Evolutionary conservation across 2,329 filamentous ascomycete species (phyloP).

Genomic region (Magnaporthiopsis rhizophila): DNA sequence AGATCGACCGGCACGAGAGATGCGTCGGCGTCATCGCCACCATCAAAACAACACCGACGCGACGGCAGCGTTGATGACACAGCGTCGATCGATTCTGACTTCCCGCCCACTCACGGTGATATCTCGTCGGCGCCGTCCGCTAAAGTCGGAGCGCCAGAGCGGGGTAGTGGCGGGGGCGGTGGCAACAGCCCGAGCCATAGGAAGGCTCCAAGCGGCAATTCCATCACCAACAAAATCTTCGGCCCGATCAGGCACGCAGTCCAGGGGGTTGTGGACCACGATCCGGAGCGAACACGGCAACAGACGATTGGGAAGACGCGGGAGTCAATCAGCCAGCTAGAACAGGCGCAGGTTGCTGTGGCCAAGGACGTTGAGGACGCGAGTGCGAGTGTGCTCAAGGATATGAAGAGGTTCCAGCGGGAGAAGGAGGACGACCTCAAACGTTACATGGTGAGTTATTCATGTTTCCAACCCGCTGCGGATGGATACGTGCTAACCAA

Average conservation of each 20-base stretch:
- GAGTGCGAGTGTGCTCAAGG: constrained; percentile 77
- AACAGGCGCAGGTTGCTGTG: constrained; percentile 82
- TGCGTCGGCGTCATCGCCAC: constrained; percentile 22
- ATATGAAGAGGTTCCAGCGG: constrained; percentile 84
- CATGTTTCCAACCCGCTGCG: constrained; percentile 2
- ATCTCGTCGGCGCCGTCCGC: constrained; percentile 60
- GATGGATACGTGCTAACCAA: constrained; percentile 2
- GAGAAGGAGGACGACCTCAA: constrained; percentile 94
- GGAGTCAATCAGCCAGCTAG: constrained; percentile 76
- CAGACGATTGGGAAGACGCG: constrained; percentile 95
- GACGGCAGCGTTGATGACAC: constrained; percentile 65
- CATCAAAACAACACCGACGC: constrained; percentile 33
- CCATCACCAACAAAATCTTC: constrained; percentile 89
- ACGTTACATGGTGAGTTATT: constrained; percentile 79
- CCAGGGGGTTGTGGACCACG: constrained; percentile 91
- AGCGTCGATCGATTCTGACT: constrained; percentile 90
- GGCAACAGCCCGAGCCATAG: constrained; percentile 49
- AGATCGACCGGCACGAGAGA: constrained; percentile 57
- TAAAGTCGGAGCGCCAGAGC: constrained; percentile 60
- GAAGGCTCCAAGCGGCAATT: constrained; percentile 79
- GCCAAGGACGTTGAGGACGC: constrained; percentile 92
- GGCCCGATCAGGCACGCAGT: constrained; percentile 92
- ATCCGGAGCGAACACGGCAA: constrained; percentile 83
- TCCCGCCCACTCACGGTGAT: constrained; percentile 81
- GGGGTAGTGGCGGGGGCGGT: constrained; percentile 28